Conservation (phyloP, 768 basidiomycete species). For the Hirschioporus abietinus region DNA sequence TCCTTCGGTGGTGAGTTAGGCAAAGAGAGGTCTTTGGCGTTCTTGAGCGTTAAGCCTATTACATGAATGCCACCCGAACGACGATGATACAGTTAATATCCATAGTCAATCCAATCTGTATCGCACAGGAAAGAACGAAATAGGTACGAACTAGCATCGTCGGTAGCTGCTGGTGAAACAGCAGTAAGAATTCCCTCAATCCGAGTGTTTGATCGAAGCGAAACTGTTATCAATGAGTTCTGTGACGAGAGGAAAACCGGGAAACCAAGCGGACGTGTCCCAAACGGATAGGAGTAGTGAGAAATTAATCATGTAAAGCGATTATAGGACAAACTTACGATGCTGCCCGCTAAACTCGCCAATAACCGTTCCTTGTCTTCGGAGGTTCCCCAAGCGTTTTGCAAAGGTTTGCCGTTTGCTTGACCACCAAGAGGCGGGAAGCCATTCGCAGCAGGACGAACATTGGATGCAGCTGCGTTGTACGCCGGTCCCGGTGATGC, state of each 20-base stretch:
- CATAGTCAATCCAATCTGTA: neutral
- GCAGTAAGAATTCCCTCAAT: neutral
- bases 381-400: neutral
- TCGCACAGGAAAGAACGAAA: neutral
- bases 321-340: neutral
- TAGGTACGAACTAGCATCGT: constrained; percentile 1
- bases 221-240: neutral
- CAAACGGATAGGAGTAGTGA: neutral
- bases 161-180: constrained; percentile 1
- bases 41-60: constrained; percentile 64
- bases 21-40: constrained; percentile 66
- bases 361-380: constrained; percentile 4
- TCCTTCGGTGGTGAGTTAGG: constrained; percentile 70
- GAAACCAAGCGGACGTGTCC: neutral
- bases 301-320: neutral
- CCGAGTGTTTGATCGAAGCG: constrained; percentile 3
- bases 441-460: neutral
- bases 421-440: constrained; percentile 4
- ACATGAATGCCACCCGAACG: neutral
- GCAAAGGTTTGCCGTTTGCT: constrained; percentile 3
- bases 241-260: neutral
- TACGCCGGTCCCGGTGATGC: neutral
- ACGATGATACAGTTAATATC: neutral
- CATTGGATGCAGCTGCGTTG: neutral
- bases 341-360: constrained; percentile 3